phyloP scores from a whole-genome alignment of 1,139 yeast genomes.

The Taphrina sp. region DNA sequence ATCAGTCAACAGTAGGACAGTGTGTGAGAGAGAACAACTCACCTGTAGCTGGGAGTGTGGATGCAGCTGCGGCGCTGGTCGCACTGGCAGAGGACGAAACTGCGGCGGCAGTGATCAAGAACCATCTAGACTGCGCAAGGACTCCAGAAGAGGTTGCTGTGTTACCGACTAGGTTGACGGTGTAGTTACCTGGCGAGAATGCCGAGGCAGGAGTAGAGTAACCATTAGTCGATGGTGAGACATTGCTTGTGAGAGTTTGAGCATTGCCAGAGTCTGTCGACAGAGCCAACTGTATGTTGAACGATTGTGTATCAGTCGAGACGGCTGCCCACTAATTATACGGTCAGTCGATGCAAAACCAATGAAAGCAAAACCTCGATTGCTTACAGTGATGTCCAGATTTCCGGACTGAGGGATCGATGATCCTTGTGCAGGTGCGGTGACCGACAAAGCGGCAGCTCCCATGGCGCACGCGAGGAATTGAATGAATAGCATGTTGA shows the following conservation, averaged over 20 bases:
- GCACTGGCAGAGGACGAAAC: constrained; percentile 12
- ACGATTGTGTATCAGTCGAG: constrained; percentile 17
- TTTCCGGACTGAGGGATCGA: constrained; percentile 26
- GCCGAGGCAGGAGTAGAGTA: constrained; percentile 27
- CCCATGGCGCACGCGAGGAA: constrained; percentile 20
- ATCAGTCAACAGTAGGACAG: background rate
- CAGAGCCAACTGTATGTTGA: constrained; percentile 31
- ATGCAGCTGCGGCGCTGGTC: background rate
- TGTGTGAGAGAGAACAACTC: background rate
- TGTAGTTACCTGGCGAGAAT: constrained; percentile 29
- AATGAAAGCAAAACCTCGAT: too few species aligned
- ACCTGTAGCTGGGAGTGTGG: constrained; percentile 2
- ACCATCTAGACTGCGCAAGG: constrained; percentile 29
- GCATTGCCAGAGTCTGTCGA: constrained; percentile 32
- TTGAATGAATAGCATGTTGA: constrained; percentile 18
- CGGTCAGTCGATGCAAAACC: too few species aligned
- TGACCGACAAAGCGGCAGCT: constrained; percentile 26
- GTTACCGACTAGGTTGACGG: constrained; percentile 32
- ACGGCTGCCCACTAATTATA: constrained; percentile 29
- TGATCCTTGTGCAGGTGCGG: constrained; percentile 22
- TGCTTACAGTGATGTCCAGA: constrained; percentile 18
- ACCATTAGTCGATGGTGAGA: constrained; percentile 28
- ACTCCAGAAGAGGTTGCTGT: constrained; percentile 24
- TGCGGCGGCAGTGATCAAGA: constrained; percentile 30
- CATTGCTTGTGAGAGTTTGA: constrained; percentile 24